phyloP scores from a whole-genome alignment of 306 rosid genomes.

The Pyrus pyrifolia region DNA sequence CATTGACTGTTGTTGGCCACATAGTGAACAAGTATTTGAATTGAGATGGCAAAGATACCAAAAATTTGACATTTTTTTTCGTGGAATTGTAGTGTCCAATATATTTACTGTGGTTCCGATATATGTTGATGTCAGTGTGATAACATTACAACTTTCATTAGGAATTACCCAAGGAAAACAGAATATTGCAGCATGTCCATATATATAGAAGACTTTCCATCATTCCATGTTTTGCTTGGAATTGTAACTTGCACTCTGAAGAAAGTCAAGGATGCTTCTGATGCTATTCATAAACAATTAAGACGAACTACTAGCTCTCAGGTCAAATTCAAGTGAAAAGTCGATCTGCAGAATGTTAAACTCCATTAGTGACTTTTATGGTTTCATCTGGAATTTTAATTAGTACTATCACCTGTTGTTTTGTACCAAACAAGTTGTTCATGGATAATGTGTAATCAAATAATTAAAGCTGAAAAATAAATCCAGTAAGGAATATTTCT shows the following conservation, averaged over 20 bases:
- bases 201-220: neutral
- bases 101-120: neutral
- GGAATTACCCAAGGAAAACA: neutral
- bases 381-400: no score
- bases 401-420: neutral
- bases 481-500: neutral
- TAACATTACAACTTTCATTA: neutral
- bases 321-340: no score
- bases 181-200: neutral
- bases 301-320: neutral
- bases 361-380: no score
- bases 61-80: neutral
- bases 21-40: neutral
- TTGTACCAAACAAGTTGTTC: neutral
- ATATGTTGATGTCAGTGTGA: no score
- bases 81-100: neutral
- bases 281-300: neutral
- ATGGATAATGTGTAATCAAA: neutral
- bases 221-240: neutral
- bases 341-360: no score
- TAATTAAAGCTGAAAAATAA: neutral
- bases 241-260: neutral
- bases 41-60: neutral
- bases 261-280: neutral
- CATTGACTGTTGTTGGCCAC: neutral